Percentiles rank a stretch among this genome's conserved stretches.
These are phyloP conservation scores for Glycine tomentella DNA, from an alignment of 306 rosid species.

Conservation along the genomic window DNA sequence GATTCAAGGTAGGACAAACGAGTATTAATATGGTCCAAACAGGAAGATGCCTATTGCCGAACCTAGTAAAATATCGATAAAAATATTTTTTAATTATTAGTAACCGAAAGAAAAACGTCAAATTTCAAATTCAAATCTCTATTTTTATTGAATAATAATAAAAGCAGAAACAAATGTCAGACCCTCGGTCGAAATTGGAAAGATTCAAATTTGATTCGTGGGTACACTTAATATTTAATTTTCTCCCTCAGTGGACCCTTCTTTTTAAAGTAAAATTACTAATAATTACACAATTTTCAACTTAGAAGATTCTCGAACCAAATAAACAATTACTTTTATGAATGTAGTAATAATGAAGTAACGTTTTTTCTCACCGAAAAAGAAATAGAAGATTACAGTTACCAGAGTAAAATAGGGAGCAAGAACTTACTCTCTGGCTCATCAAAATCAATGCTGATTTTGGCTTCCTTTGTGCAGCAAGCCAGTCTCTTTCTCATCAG, in stretches of 20 bases:
- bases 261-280: no score
- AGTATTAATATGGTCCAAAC: not conserved
- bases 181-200: not conserved
- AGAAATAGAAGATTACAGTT: not conserved
- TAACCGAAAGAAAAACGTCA: not conserved
- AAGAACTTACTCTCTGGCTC: conserved; percentile 68
- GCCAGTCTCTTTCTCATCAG: conserved; percentile 68
- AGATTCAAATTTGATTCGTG: not conserved
- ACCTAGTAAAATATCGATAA: not conserved
- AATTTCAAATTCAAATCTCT: conserved; percentile 6
- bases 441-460: conserved; percentile 76
- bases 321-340: no score
- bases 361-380: not conserved
- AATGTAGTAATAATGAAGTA: not conserved
- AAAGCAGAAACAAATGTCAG: not conserved
- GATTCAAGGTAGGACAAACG: not conserved
- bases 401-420: not conserved
- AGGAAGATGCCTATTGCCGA: not conserved
- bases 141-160: not conserved
- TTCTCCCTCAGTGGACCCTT: no score
- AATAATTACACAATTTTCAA: no score
- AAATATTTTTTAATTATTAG: not conserved
- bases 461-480: conserved; percentile 76
- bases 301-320: no score
- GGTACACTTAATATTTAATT: no score